These are phyloP conservation scores for Botrytis paeoniae DNA, from an alignment of 2,329 filamentous ascomycete genomes.

Conservation along the genomic window DNA sequence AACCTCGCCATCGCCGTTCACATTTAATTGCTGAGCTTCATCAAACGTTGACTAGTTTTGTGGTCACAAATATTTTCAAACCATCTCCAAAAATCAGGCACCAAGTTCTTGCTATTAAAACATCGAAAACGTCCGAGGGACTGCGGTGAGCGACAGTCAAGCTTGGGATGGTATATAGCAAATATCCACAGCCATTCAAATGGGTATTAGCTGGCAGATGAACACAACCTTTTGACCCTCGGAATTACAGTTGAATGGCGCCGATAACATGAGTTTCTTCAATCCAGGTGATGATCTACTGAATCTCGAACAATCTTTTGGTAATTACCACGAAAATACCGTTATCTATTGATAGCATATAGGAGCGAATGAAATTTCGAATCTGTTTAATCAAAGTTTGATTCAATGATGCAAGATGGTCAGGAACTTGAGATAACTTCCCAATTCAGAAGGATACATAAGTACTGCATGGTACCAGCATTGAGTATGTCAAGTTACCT, in stretches of 20 bases:
- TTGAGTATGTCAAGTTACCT: conserved; percentile 1
- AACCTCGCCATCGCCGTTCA: not conserved
- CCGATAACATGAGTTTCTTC: not conserved
- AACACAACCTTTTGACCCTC: not conserved
- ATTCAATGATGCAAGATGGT: conserved; percentile 9
- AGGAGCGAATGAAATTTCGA: not conserved
- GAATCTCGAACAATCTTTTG: not conserved
- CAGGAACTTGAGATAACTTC: conserved; percentile 6
- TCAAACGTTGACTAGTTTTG: not conserved
- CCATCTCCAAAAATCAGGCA: not conserved
- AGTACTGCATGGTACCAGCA: not conserved
- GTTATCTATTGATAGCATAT: not conserved
- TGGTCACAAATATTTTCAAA: not conserved
- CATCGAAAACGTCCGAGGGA: not conserved
- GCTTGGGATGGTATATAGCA: not conserved
- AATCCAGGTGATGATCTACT: not conserved
- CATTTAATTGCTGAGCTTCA: not conserved
- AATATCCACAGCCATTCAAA: not conserved
- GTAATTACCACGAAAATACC: not conserved
- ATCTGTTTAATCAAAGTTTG: not conserved
- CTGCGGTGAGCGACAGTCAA: not conserved
- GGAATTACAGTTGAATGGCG: not conserved
- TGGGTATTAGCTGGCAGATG: not conserved
- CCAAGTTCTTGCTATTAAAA: not conserved
- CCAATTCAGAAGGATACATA: conserved; percentile 9